Conservation (phyloP, 2,329 filamentous ascomycete species). For the Dactylellina cionopaga region DNA sequence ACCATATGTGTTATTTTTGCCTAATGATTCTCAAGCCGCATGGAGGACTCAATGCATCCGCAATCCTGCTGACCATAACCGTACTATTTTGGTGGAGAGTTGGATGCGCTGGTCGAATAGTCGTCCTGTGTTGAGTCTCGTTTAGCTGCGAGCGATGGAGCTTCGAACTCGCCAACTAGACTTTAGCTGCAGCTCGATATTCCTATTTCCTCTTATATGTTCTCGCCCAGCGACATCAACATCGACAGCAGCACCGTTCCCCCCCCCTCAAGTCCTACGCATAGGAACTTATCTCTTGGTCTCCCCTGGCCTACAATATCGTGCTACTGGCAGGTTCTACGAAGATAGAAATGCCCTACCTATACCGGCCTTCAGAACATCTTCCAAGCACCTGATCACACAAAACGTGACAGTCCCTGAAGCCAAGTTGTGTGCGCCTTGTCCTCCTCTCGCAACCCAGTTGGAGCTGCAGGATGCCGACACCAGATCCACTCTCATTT, state of each 20-base stretch:
- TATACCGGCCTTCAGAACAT: neutral
- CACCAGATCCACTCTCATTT: slow-evolving; percentile 86
- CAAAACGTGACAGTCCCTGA: slow-evolving; percentile 28
- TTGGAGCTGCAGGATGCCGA: slow-evolving; percentile 61
- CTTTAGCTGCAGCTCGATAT: slow-evolving; percentile 9
- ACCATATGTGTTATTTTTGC: too few relatives aligned
- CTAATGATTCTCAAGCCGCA: too few relatives aligned
- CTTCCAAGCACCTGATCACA: slow-evolving; percentile 23
- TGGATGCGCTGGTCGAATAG: slow-evolving; percentile 23
- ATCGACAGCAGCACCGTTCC: slow-evolving; percentile 24
- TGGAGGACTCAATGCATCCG: too few relatives aligned
- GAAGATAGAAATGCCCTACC: slow-evolving; percentile 18
- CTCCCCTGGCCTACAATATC: neutral
- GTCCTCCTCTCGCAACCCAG: slow-evolving; percentile 2
- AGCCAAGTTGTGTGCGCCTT: slow-evolving; percentile 37
- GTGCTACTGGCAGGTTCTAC: neutral
- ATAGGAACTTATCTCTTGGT: neutral
- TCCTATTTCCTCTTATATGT: too few relatives aligned
- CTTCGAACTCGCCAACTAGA: slow-evolving; percentile 25
- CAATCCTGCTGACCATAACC: too few relatives aligned
- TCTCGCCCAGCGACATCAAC: neutral
- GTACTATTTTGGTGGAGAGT: neutral
- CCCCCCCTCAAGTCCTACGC: neutral
- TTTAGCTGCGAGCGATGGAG: slow-evolving; percentile 11
- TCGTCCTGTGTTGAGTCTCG: slow-evolving; percentile 21